Evolutionary conservation across 2,329 filamentous ascomycete genomes (phyloP), one percentile per base, ranked within the genome.

Genomic region (Fusarium buharicum): DNA sequence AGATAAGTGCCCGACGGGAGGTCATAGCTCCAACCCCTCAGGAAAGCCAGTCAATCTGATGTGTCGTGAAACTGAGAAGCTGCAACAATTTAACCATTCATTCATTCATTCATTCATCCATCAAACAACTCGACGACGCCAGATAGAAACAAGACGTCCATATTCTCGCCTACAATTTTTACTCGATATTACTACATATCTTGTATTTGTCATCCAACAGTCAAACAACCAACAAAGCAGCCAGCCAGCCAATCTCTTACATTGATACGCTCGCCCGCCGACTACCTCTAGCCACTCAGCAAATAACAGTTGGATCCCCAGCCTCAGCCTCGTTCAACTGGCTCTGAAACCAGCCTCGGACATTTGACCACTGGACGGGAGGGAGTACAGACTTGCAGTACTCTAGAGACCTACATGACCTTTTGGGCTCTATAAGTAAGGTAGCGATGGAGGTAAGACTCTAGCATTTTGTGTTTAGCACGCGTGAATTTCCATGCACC

Each of bases 401-500:
- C 22, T 24, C 22, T 24, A n/a, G n/a, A n/a, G n/a, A 24, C 22
- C 22, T 48, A 39, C 40, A 48, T 9, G 27, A 34, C 39, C 39
- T 12, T 22, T 16, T 30, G 39, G 30, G 24, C 17, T 39, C 24
- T 49, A 10, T 28, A 58, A 40, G 18, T 18, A 56, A 58, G 37
- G 18, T 18, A 56, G 27, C 49, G 20, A 66, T 66, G 63, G 63
- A 66, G 63, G 63, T 66, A 66, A 64, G 61, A 64, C 36, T 47
- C 24, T 46, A 30, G 55, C 13, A 34, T 34, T 39, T 45, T 17
- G 41, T 43, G 38, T 37, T 47, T 31, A 24, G 28, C 34, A 37
- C 47, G 55, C 18, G 18, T 45, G 49, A 24, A 31, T 31, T 48
- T 18, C 27, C 39, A 22, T 28, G 27, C 20, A 16, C n/a, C n/a